Evolutionary conservation across 192 early-diverging fungal genomes (phyloP).

Genomic region (Coemansia sp.): DNA sequence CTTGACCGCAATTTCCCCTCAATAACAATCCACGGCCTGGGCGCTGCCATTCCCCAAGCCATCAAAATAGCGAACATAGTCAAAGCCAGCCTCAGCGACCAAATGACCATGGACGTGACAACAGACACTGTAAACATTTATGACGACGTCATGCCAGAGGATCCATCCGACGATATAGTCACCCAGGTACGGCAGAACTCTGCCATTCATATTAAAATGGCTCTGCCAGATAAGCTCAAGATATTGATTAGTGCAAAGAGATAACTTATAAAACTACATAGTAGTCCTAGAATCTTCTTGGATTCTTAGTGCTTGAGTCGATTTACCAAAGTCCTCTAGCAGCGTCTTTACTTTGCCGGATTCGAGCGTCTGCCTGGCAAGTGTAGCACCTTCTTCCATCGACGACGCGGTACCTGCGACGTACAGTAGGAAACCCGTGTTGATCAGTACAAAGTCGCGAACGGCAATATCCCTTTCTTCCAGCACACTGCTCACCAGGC

Average conservation of each 20-base stretch:
- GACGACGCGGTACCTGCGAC: slow-evolving; percentile 72
- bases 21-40: slow-evolving; percentile 79
- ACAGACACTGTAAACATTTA: slow-evolving; percentile 71
- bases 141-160: slow-evolving; percentile 78
- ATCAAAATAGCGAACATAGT: slow-evolving; percentile 68
- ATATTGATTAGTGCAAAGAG: slow-evolving; percentile 15
- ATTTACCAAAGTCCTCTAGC: slow-evolving; percentile 62
- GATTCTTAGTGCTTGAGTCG: slow-evolving; percentile 29
- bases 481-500: slow-evolving; percentile 68
- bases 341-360: slow-evolving; percentile 67
- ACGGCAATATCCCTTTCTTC: slow-evolving; percentile 63
- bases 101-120: slow-evolving; percentile 63
- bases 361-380: slow-evolving; percentile 76
- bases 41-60: slow-evolving; percentile 71
- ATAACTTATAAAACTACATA: neutral
- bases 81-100: slow-evolving; percentile 60
- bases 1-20: slow-evolving; percentile 61
- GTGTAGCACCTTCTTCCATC: slow-evolving; percentile 71
- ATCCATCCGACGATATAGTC: slow-evolving; percentile 61
- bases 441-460: slow-evolving; percentile 88
- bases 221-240: slow-evolving; percentile 15
- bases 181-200: slow-evolving; percentile 68
- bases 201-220: slow-evolving; percentile 71
- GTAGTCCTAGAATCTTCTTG: slow-evolving; percentile 2
- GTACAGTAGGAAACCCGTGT: slow-evolving; percentile 79